These are phyloP conservation scores for Talaromyces pinophilus DNA, from an alignment of 2,329 filamentous ascomycete species.

Conservation along the genomic window DNA sequence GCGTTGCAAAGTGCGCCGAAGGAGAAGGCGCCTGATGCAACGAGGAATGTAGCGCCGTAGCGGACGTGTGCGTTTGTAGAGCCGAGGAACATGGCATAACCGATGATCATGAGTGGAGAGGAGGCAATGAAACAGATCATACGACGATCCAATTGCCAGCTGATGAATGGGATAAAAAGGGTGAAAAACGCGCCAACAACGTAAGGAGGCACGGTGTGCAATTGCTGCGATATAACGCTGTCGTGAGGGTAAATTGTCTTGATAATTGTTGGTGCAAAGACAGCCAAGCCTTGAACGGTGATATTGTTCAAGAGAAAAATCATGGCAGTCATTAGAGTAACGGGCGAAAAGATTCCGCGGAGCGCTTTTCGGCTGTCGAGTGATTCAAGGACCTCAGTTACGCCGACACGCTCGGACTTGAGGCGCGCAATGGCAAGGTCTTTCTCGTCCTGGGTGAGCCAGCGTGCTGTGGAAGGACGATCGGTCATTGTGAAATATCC, in stretches of 20 bases:
- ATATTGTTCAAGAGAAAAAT: constrained; percentile 68
- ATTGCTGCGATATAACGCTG: constrained; percentile 62
- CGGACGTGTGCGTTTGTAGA: constrained; percentile 64
- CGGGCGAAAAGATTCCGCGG: constrained; percentile 64
- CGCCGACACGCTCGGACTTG: constrained; percentile 62
- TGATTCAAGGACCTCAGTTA: constrained; percentile 64
- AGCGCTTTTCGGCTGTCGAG: constrained; percentile 61
- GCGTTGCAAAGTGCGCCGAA: constrained; percentile 67
- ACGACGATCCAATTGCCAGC: constrained; percentile 71
- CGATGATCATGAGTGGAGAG: constrained; percentile 68
- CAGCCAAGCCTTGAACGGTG: constrained; percentile 64
- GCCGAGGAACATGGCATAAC: constrained; percentile 72
- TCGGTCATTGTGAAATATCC: constrained; percentile 68
- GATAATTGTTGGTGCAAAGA: constrained; percentile 73
- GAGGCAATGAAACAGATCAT: constrained; percentile 70
- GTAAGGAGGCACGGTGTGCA: constrained; percentile 60
- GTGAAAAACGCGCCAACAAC: constrained; percentile 75
- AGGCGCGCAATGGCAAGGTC: constrained; percentile 66
- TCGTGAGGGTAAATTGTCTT: constrained; percentile 64
- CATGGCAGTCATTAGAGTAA: constrained; percentile 58
- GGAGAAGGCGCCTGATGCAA: constrained; percentile 75
- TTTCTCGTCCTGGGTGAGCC: constrained; percentile 69
- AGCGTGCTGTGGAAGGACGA: constrained; percentile 73
- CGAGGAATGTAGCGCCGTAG: constrained; percentile 79
- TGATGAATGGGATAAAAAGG: constrained; percentile 72